Evolutionary conservation across 495 filamentous ascomycete species (phyloP).

Genomic region (Parmelia sp.): DNA sequence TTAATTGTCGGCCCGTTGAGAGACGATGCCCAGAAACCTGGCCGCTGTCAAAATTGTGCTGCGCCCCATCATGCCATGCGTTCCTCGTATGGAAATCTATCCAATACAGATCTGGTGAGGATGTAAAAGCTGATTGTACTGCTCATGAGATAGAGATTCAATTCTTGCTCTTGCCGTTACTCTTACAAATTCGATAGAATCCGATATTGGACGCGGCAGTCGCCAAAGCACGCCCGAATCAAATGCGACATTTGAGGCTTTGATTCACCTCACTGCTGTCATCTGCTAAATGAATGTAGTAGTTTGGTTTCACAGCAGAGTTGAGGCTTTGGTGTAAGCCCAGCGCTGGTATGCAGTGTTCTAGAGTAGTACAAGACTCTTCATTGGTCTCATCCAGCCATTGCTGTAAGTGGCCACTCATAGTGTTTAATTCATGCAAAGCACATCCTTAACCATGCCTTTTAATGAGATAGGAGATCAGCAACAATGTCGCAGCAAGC

Average conservation of each 20-base stretch:
- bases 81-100: background rate
- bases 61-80: background rate
- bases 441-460: background rate
- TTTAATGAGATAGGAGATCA: background rate
- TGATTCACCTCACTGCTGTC: background rate
- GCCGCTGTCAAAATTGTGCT: background rate
- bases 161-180: background rate
- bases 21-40: background rate
- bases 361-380: background rate
- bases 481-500: conserved; percentile 24
- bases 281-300: background rate
- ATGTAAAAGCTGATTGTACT: background rate
- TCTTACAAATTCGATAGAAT: background rate
- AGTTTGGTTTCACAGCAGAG: background rate
- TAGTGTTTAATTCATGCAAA: background rate
- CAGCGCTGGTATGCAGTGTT: background rate
- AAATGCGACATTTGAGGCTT: background rate
- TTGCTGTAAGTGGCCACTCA: background rate
- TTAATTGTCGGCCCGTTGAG: background rate
- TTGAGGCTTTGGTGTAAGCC: background rate
- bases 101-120: background rate
- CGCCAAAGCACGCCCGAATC: background rate
- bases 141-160: background rate
- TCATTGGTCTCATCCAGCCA: background rate
- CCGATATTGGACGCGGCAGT: background rate